These are phyloP conservation scores for Vararia minispora DNA, from an alignment of 768 basidiomycete genomes.

Conservation along the genomic window DNA sequence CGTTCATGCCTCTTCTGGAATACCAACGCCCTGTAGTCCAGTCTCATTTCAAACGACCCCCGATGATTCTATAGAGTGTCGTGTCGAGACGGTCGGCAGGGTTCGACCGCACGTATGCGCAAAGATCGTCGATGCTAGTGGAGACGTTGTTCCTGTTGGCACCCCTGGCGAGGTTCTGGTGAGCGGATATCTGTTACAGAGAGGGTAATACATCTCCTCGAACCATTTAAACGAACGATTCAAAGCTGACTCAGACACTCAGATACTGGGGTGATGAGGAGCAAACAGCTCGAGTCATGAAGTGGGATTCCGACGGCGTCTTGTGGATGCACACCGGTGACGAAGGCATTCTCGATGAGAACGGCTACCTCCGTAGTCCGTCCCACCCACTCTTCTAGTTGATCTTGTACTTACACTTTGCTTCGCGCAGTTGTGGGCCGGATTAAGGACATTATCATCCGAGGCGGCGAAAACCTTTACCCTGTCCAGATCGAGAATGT, in stretches of 20 bases:
- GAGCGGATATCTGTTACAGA: slow-evolving; percentile 69
- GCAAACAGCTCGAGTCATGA: slow-evolving; percentile 53
- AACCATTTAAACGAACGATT: slow-evolving; percentile 2
- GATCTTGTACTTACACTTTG: background rate
- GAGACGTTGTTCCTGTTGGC: slow-evolving; percentile 58
- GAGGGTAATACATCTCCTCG: slow-evolving; percentile 40
- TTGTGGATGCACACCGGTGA: slow-evolving; percentile 84
- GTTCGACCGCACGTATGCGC: slow-evolving; percentile 70
- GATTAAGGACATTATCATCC: slow-evolving; percentile 81
- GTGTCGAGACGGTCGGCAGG: slow-evolving; percentile 74
- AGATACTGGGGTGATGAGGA: slow-evolving; percentile 73
- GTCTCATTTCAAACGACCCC: slow-evolving; percentile 76
- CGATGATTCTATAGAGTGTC: slow-evolving; percentile 56
- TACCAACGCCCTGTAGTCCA: slow-evolving; percentile 33
- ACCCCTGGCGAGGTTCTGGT: slow-evolving; percentile 66
- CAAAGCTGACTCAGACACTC: too few relatives aligned
- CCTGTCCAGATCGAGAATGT: slow-evolving; percentile 80
- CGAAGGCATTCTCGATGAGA: slow-evolving; percentile 69
- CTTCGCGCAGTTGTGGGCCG: slow-evolving; percentile 54
- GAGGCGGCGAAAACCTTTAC: slow-evolving; percentile 82
- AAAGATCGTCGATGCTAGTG: slow-evolving; percentile 49
- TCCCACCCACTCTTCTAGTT: slow-evolving; percentile 1
- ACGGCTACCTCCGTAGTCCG: slow-evolving; percentile 68
- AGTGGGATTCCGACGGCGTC: slow-evolving; percentile 36
- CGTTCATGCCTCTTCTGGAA: background rate